A percentile compares a stretch with the other conserved stretches of the same genome.
These are phyloP conservation scores for Phytophthora cryptogea DNA, from an alignment of 352 stramenopile genomes.

Conservation along the genomic window DNA sequence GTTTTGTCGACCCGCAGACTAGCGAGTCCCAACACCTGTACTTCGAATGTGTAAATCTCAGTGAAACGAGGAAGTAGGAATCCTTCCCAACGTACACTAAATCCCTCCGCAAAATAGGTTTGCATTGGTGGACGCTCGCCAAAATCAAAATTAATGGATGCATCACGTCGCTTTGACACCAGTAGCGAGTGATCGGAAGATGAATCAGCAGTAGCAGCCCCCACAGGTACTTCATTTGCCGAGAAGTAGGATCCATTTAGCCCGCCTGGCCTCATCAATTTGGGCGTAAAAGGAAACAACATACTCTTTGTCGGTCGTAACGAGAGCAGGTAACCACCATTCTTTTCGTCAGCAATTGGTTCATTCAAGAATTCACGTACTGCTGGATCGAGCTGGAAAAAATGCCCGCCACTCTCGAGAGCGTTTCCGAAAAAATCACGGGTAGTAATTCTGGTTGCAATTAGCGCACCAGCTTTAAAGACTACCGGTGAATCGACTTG, in stretches of 20 bases:
- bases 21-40: slow-evolving; percentile 39
- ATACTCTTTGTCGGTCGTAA: slow-evolving; percentile 26
- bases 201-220: slow-evolving; percentile 21
- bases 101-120: slow-evolving; percentile 48
- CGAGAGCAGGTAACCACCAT: slow-evolving; percentile 50
- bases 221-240: slow-evolving; percentile 32
- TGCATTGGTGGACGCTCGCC: slow-evolving; percentile 32
- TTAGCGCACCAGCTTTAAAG: slow-evolving; percentile 38
- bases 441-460: slow-evolving; percentile 46
- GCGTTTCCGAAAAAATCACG: slow-evolving; percentile 54
- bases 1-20: slow-evolving; percentile 31
- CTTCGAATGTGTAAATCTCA: slow-evolving; percentile 63
- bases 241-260: slow-evolving; percentile 62
- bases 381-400: slow-evolving; percentile 43
- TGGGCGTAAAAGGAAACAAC: slow-evolving; percentile 46
- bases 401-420: slow-evolving; percentile 54
- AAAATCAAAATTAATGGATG: slow-evolving; percentile 57
- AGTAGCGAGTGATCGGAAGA: slow-evolving; percentile 20
- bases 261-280: slow-evolving; percentile 54
- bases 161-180: slow-evolving; percentile 36
- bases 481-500: slow-evolving; percentile 25
- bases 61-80: slow-evolving; percentile 53
- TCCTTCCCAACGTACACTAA: slow-evolving; percentile 64
- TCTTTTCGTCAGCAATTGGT: slow-evolving; percentile 35
- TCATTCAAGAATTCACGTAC: slow-evolving; percentile 27